Evolutionary conservation across 2,329 filamentous ascomycete species (phyloP), one percentile per base, ranked within the genome.

Genomic region (Triangularia setosa): DNA sequence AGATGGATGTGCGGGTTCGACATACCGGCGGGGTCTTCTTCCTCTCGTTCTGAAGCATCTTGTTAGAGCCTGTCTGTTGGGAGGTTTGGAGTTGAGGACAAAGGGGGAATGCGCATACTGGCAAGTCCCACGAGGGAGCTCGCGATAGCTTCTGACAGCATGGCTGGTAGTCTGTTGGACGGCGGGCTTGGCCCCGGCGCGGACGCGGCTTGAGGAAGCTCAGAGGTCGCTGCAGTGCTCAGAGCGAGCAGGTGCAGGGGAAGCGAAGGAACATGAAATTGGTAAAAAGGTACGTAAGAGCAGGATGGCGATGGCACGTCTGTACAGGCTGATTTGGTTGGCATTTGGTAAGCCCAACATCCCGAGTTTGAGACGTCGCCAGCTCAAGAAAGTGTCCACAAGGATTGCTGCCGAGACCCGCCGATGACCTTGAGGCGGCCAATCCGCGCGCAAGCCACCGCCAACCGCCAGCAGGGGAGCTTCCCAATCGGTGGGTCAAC

Each of bases 21-120:
- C 75, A 71, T 77, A 81, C 80, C 79, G 69, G 80, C 80, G 54
- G 79, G 78, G 67, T 83, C 81, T 48, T 77, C 76, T 65, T 83
- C 81, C 53, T 78, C 79, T 71, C 80, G 76, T 68, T 75, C 80
- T 83, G 65, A 64, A 64, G 44, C 21, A 67, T 62, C 67, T 63
- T 72, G 70, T 69, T 67, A 70, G 66, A 60, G n/a, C 60, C 24
- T 58, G n/a, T n/a, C 12, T 61, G n/a, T 16, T 6, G n/a, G 40
- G 21, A 21, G 8, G 40, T 68, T 52, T 59, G 58, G 60, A 55
- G n/a, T 44, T 33, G 35, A 8, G 30, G 24, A 11, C 23, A 18
- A 35, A 28, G 14, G 3, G 16, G 27, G 4, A 18, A 16, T 4
- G 24, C 28, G 72, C 77, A 30, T 78, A 79, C 78, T 75, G 63